Evolutionary conservation across 1,139 yeast genomes (phyloP).

Genomic region (Diutina sp.): DNA sequence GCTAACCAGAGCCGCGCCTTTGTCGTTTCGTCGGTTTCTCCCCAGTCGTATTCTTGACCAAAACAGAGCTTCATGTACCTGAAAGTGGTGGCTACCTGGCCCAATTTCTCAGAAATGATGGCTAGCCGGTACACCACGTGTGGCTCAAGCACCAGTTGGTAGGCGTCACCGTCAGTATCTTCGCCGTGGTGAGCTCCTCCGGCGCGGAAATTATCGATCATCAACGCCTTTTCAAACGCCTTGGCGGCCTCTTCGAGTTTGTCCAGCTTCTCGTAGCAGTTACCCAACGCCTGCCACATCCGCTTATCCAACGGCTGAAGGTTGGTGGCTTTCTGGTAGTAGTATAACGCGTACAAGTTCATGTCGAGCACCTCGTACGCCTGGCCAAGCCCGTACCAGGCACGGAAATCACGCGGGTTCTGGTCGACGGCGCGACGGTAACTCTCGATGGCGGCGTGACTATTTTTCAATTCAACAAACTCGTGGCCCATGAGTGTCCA

Average conservation of each 20-base stretch:
- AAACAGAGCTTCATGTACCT: conserved; percentile 64
- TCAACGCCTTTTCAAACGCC: conserved; percentile 42
- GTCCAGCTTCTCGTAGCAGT: conserved; percentile 73
- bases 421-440: conserved; percentile 89
- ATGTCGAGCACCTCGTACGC: conserved; percentile 95
- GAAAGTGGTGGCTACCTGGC: conserved; percentile 40
- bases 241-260: conserved; percentile 54
- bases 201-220: conserved; percentile 13
- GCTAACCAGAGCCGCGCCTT: conserved; percentile 88
- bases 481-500: conserved; percentile 99
- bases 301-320: conserved; percentile 82
- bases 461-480: conserved; percentile 87
- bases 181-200: not conserved
- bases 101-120: conserved; percentile 43
- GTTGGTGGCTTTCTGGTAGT: conserved; percentile 84
- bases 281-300: conserved; percentile 95
- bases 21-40: conserved; percentile 63
- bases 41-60: conserved; percentile 54
- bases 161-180: conserved; percentile 20
- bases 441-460: conserved; percentile 95
- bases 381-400: conserved; percentile 98
- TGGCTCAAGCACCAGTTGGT: conserved; percentile 19
- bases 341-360: conserved; percentile 86
- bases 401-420: conserved; percentile 80
- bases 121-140: conserved; percentile 61